Percentiles rank a stretch among this genome's conserved stretches.
Conservation (phyloP, 768 basidiomycete species). For the Zangia roseola region DNA sequence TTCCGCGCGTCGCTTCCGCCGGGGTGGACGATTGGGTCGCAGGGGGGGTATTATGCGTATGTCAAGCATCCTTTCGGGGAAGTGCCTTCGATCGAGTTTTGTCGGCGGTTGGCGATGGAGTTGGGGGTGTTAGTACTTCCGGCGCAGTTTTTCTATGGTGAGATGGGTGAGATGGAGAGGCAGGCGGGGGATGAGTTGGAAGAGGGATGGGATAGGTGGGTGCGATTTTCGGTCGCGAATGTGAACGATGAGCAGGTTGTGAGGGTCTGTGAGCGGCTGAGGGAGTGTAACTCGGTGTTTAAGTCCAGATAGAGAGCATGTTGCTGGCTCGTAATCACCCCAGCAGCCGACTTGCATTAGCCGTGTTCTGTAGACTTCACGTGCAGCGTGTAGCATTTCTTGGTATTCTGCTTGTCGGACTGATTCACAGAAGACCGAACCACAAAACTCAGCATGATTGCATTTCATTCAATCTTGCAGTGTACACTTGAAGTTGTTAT, state of each 20-base stretch:
- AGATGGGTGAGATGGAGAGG: constrained; percentile 11
- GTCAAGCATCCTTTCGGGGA: constrained; percentile 62
- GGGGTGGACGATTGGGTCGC: constrained; percentile 61
- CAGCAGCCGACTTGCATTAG: too few relatives aligned
- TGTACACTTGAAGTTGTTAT: constrained; percentile 15
- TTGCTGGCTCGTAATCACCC: too few relatives aligned
- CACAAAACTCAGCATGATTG: neutral
- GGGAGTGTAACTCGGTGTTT: constrained; percentile 37
- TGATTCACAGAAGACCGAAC: too few relatives aligned
- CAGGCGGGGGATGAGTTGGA: constrained; percentile 20
- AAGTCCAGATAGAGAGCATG: constrained; percentile 23
- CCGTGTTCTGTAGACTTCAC: too few relatives aligned
- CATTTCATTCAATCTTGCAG: constrained; percentile 12
- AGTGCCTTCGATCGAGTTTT: constrained; percentile 50
- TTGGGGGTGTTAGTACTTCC: constrained; percentile 69
- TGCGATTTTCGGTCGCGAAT: constrained; percentile 81
- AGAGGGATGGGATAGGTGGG: constrained; percentile 56
- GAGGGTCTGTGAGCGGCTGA: constrained; percentile 51
- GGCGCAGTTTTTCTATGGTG: constrained; percentile 54
- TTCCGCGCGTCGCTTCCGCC: constrained; percentile 50
- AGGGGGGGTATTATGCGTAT: constrained; percentile 79
- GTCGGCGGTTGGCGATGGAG: constrained; percentile 55
- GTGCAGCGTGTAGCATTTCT: too few relatives aligned
- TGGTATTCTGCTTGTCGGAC: too few relatives aligned
- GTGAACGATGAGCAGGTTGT: constrained; percentile 61